Conservation (phyloP, 306 rosid species). For the Corylus americana region DNA sequence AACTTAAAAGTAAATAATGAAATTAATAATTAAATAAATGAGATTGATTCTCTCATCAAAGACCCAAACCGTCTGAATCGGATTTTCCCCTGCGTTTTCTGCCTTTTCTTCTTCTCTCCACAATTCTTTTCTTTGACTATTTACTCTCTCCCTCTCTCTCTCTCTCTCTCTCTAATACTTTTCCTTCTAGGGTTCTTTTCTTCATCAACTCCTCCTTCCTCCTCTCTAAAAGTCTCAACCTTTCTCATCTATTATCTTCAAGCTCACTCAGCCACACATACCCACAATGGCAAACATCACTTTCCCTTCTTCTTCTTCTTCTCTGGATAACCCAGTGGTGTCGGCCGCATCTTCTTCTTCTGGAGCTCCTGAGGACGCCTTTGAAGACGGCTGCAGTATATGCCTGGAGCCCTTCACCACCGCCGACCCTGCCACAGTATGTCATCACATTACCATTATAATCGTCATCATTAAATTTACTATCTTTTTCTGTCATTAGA, state of each 20-base stretch:
- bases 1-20: not conserved
- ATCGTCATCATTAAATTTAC: not conserved
- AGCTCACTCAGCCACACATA: not conserved
- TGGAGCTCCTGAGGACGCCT: constrained; percentile 45
- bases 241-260: not conserved
- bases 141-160: constrained; percentile 12
- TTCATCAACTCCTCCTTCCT: constrained; percentile 24
- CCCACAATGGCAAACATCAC: constrained; percentile 46
- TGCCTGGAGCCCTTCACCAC: constrained; percentile 73
- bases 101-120: constrained; percentile 18
- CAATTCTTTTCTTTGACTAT: constrained; percentile 47
- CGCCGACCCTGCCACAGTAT: constrained; percentile 76
- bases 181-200: constrained; percentile 49
- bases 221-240: not conserved
- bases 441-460: not conserved
- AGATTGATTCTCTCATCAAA: constrained; percentile 61
- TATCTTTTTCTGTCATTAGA: not conserved
- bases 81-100: constrained; percentile 39
- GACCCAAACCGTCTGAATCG: constrained; percentile 60
- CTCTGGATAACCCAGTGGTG: constrained; percentile 30
- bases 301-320: constrained; percentile 16
- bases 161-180: constrained; percentile 1
- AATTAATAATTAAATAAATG: constrained; percentile 9
- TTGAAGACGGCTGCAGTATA: constrained; percentile 81
- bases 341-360: constrained; percentile 43